Conservation (phyloP, 345 rosid genomes). For the Aegle marmelos region DNA sequence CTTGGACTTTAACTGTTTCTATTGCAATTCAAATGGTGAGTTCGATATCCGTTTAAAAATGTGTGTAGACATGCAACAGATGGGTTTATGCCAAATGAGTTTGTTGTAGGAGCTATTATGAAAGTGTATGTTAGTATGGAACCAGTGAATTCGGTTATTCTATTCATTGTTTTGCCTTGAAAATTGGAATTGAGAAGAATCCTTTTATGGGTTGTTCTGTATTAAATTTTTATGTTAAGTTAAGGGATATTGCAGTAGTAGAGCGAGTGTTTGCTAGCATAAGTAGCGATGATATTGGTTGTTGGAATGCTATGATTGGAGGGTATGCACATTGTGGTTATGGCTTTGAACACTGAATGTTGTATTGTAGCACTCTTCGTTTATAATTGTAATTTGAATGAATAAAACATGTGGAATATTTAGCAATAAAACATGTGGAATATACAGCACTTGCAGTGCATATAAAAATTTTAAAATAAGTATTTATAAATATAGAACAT, state of each 20-base stretch:
- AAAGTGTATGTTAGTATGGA: constrained; percentile 24
- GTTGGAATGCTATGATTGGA: constrained; percentile 47
- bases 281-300: constrained; percentile 26
- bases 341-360: constrained; percentile 25
- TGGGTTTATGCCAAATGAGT: constrained; percentile 36
- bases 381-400: no score
- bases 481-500: no score
- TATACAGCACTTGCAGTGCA: no score
- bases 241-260: constrained; percentile 36
- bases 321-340: constrained; percentile 34
- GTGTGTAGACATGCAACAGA: constrained; percentile 24
- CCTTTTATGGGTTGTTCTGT: constrained; percentile 34
- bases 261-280: constrained; percentile 24
- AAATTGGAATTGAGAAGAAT: constrained; percentile 25
- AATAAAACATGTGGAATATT: no score
- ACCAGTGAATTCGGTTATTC: constrained; percentile 26
- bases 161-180: constrained; percentile 29
- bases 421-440: no score
- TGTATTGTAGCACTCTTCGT: no score
- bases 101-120: constrained; percentile 33
- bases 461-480: no score
- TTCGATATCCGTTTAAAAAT: constrained; percentile 17
- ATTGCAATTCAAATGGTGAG: constrained; percentile 18
- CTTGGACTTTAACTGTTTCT: constrained; percentile 39
- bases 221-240: constrained; percentile 31